phyloP scores from a whole-genome alignment of 805 yeast genomes.

The Metschnikowia lochheadii region DNA sequence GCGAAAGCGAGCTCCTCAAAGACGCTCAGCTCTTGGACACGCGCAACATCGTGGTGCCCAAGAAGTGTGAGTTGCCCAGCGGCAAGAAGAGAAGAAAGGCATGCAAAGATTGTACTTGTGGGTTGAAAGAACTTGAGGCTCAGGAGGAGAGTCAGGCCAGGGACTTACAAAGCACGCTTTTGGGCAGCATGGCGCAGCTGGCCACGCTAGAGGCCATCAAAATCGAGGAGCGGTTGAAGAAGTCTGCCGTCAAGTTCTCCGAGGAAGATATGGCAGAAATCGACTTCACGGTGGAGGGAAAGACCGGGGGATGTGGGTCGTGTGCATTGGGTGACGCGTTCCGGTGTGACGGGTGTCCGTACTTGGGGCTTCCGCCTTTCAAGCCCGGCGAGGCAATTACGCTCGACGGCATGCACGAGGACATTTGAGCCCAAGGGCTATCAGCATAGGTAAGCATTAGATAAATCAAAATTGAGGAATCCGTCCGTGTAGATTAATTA shows the following conservation, averaged over 20 bases:
- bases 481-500: too few species aligned
- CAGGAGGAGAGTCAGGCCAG: constrained; percentile 46
- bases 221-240: constrained; percentile 47
- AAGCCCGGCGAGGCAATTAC: constrained; percentile 93
- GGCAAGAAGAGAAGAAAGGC: constrained; percentile 80
- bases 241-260: constrained; percentile 44
- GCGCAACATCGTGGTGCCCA: constrained; percentile 50
- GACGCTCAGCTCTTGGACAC: constrained; percentile 21
- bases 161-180: constrained; percentile 40
- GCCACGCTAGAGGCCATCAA: constrained; percentile 52
- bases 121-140: constrained; percentile 84
- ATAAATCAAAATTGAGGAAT: too few species aligned
- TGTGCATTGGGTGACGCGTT: constrained; percentile 98
- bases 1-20: constrained; percentile 39
- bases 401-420: constrained; percentile 72
- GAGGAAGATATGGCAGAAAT: constrained; percentile 79
- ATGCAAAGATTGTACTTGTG: constrained; percentile 98
- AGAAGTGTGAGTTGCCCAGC: constrained; percentile 48
- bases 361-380: constrained; percentile 94
- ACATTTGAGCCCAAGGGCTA: constrained; percentile 39
- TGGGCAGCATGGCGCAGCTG: constrained; percentile 46
- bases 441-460: too few species aligned
- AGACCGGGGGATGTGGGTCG: constrained; percentile 95
- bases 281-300: constrained; percentile 95
- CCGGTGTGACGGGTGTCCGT: constrained; percentile 98